These are phyloP conservation scores for Colletotrichum lini DNA, from an alignment of 2,329 filamentous ascomycete genomes.

Conservation along the genomic window DNA sequence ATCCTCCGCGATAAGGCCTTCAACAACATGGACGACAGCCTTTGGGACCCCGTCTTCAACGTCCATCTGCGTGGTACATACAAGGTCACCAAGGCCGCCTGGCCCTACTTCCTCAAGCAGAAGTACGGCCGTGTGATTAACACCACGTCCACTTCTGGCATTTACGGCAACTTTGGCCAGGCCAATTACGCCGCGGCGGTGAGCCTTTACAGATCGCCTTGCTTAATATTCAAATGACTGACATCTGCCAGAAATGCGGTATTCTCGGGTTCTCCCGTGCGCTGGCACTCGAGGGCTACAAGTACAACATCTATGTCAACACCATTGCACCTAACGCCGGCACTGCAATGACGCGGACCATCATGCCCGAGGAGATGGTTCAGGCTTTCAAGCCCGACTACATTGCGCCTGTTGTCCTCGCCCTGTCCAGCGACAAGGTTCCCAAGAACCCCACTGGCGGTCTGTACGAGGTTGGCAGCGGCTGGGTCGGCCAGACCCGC, in stretches of 20 bases:
- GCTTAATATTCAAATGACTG: slow-evolving; percentile 36
- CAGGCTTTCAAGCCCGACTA: slow-evolving; percentile 99
- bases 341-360: slow-evolving; percentile 92
- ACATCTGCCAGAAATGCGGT: slow-evolving; percentile 78
- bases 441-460: slow-evolving; percentile 87
- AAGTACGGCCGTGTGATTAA: slow-evolving; percentile 98
- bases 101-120: slow-evolving; percentile 98
- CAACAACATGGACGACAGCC: slow-evolving; percentile 94
- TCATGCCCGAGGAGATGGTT: slow-evolving; percentile 97
- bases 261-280: slow-evolving; percentile 97
- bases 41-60: slow-evolving; percentile 93
- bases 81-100: slow-evolving; percentile 96
- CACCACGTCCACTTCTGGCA: slow-evolving; percentile 96
- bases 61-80: slow-evolving; percentile 96
- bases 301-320: slow-evolving; percentile 99
- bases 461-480: slow-evolving; percentile 94
- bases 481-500: slow-evolving; percentile 91
- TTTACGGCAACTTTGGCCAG: slow-evolving; percentile 99
- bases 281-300: slow-evolving; percentile 91
- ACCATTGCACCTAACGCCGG: slow-evolving; percentile 98
- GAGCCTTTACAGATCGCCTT: slow-evolving; percentile 55
- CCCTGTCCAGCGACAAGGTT: slow-evolving; percentile 87
- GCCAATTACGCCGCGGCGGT: slow-evolving; percentile 95
- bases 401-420: slow-evolving; percentile 91
- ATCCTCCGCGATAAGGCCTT: slow-evolving; percentile 99